These are phyloP conservation scores for Ganoderma sinense DNA, from an alignment of 1,284 basidiomycete genomes.

Conservation along the genomic window DNA sequence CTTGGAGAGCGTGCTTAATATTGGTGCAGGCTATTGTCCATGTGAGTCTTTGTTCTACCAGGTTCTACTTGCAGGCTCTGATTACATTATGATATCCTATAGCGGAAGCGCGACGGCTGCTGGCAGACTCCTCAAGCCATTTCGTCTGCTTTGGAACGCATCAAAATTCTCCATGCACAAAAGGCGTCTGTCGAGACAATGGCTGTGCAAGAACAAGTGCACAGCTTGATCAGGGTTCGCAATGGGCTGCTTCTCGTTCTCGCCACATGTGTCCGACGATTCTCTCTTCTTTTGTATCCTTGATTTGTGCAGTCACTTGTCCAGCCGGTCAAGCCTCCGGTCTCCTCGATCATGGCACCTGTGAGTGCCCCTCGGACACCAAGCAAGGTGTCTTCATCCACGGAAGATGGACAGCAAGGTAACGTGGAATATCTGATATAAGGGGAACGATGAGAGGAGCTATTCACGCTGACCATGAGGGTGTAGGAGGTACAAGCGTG, in stretches of 20 bases:
- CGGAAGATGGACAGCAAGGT: slow-evolving; percentile 24
- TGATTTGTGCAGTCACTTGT: slow-evolving; percentile 55
- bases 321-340: slow-evolving; percentile 31
- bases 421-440: slow-evolving; percentile 17
- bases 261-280: slow-evolving; percentile 53
- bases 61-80: slow-evolving; percentile 20
- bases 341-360: neutral
- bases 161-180: slow-evolving; percentile 45
- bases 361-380: neutral
- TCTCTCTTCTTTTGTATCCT: slow-evolving; percentile 47
- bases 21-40: slow-evolving; percentile 50
- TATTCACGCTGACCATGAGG: slow-evolving; percentile 8
- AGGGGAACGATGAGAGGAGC: slow-evolving; percentile 8
- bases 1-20: slow-evolving; percentile 47
- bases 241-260: slow-evolving; percentile 56
- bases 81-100: slow-evolving; percentile 19
- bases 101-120: slow-evolving; percentile 54
- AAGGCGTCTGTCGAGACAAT: slow-evolving; percentile 27
- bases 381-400: slow-evolving; percentile 17
- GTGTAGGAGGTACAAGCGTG: slow-evolving; percentile 13
- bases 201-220: slow-evolving; percentile 46
- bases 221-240: slow-evolving; percentile 73
- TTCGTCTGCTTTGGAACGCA: slow-evolving; percentile 46
- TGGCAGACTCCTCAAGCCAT: slow-evolving; percentile 57
- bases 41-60: slow-evolving; percentile 45